A percentile compares a stretch with the other conserved stretches of the same genome.
These are phyloP conservation scores for Dunaliella primolecta DNA, from an alignment of 139 green algal genomes.

Conservation along the genomic window DNA sequence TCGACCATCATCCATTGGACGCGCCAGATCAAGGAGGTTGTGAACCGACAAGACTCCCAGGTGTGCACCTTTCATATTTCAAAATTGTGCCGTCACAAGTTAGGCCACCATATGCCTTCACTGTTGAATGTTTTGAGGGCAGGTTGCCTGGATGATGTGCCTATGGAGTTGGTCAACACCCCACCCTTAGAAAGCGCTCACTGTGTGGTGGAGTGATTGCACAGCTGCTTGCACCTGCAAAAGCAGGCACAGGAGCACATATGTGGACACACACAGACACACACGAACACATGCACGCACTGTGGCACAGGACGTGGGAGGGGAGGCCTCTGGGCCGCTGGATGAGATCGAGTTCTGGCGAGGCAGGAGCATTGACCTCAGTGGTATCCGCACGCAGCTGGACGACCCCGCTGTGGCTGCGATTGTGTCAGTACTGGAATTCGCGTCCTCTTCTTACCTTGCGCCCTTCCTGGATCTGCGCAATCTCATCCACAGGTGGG, in stretches of 20 bases:
- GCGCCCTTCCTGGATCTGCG: slow-evolving; percentile 69
- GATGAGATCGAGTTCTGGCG: slow-evolving; percentile 87
- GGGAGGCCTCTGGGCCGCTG: slow-evolving; percentile 50
- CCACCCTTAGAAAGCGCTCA: too few species aligned
- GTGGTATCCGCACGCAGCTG: slow-evolving; percentile 71
- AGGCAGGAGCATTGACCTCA: slow-evolving; percentile 67
- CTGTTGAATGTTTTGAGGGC: too few species aligned
- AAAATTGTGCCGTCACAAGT: too few species aligned
- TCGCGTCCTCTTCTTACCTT: slow-evolving; percentile 73
- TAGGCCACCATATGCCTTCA: too few species aligned
- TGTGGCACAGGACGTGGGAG: neutral
- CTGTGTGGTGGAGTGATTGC: too few species aligned
- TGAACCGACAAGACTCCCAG: slow-evolving; percentile 53
- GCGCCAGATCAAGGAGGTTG: slow-evolving; percentile 77
- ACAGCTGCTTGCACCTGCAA: too few species aligned
- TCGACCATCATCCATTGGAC: slow-evolving; percentile 84
- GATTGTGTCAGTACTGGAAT: slow-evolving; percentile 68
- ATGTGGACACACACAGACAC: too few species aligned
- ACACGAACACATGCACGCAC: too few species aligned
- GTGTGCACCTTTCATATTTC: neutral
- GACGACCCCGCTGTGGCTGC: slow-evolving; percentile 39
- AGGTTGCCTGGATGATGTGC: too few species aligned
- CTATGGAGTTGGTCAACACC: too few species aligned
- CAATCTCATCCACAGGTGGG: slow-evolving; percentile 65
- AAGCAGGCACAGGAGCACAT: too few species aligned